phyloP scores from a whole-genome alignment of 139 green algal species.

The Chlorella sp. region DNA sequence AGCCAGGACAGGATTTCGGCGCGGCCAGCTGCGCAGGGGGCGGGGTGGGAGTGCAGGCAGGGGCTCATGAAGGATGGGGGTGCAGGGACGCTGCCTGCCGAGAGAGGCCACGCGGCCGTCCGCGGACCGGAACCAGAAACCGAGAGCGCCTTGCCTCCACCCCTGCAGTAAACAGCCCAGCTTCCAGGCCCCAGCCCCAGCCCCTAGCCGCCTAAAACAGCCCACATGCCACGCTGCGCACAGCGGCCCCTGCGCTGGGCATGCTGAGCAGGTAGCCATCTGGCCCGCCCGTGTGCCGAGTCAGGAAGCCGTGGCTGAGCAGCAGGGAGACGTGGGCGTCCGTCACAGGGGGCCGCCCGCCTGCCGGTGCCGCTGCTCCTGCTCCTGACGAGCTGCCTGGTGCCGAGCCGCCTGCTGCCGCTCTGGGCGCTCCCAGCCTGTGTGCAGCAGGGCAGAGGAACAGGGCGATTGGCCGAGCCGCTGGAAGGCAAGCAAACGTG shows the following conservation, averaged over 20 bases:
- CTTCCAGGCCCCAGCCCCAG: background rate
- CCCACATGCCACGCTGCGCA: slow-evolving; percentile 42
- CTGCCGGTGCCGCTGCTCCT: background rate
- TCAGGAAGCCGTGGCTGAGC: slow-evolving; percentile 46
- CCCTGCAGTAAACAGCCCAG: no score
- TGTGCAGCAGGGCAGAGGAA: no score
- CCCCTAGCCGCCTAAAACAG: no score
- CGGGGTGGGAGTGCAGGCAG: background rate
- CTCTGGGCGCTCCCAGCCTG: no score
- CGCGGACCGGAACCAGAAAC: background rate
- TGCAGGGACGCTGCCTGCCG: no score
- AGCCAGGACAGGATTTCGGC: slow-evolving; percentile 50
- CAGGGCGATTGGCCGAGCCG: background rate
- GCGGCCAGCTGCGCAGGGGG: slow-evolving; percentile 9
- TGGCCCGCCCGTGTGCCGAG: slow-evolving; percentile 2
- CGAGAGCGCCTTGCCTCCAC: background rate
- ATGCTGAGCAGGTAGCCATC: slow-evolving; percentile 52
- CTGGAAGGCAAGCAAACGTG: background rate
- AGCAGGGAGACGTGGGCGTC: slow-evolving; percentile 53
- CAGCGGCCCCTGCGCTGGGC: slow-evolving; percentile 39
- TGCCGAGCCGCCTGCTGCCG: background rate
- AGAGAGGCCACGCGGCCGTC: background rate
- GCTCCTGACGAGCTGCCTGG: no score
- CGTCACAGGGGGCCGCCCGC: slow-evolving; percentile 2
- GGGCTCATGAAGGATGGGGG: background rate